Conservation (phyloP, 2,329 filamentous ascomycete genomes). For the Alternaria longipes region DNA sequence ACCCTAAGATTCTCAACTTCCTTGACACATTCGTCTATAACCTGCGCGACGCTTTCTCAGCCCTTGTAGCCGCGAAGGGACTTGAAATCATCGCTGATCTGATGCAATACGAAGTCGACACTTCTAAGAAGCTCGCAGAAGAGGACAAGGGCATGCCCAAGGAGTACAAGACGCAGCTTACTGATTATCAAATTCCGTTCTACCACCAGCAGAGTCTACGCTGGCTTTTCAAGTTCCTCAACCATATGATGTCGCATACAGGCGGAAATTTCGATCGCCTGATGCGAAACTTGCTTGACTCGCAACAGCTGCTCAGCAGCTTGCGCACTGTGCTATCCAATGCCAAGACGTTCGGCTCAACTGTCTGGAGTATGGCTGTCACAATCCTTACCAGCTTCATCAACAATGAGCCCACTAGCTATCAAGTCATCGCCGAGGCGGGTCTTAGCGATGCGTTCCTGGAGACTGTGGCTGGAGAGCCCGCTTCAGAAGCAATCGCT, state of each 20-base stretch:
- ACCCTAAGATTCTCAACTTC: slow-evolving; percentile 85
- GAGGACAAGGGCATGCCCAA: slow-evolving; percentile 75
- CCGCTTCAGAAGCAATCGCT: slow-evolving; percentile 30
- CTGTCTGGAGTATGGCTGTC: slow-evolving; percentile 95
- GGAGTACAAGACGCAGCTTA: slow-evolving; percentile 78
- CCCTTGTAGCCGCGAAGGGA: slow-evolving; percentile 81
- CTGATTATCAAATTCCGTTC: slow-evolving; percentile 93
- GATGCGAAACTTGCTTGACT: slow-evolving; percentile 92
- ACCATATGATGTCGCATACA: slow-evolving; percentile 89
- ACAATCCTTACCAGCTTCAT: slow-evolving; percentile 95
- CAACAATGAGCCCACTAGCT: slow-evolving; percentile 98
- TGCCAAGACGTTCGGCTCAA: slow-evolving; percentile 81
- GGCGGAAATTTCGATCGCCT: slow-evolving; percentile 87
- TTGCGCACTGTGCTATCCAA: slow-evolving; percentile 85
- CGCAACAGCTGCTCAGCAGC: slow-evolving; percentile 80
- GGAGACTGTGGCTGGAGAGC: slow-evolving; percentile 73
- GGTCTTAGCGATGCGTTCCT: slow-evolving; percentile 88
- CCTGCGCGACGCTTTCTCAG: slow-evolving; percentile 83
- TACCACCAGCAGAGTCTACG: slow-evolving; percentile 93
- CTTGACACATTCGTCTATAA: slow-evolving; percentile 88
- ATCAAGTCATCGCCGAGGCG: slow-evolving; percentile 92
- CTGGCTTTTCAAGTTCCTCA: slow-evolving; percentile 94
- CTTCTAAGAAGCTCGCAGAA: slow-evolving; percentile 72
- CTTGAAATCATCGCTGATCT: slow-evolving; percentile 91
- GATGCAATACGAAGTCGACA: slow-evolving; percentile 78